Conservation (phyloP, 345 rosid genomes). For the Nasturtium officinale region DNA sequence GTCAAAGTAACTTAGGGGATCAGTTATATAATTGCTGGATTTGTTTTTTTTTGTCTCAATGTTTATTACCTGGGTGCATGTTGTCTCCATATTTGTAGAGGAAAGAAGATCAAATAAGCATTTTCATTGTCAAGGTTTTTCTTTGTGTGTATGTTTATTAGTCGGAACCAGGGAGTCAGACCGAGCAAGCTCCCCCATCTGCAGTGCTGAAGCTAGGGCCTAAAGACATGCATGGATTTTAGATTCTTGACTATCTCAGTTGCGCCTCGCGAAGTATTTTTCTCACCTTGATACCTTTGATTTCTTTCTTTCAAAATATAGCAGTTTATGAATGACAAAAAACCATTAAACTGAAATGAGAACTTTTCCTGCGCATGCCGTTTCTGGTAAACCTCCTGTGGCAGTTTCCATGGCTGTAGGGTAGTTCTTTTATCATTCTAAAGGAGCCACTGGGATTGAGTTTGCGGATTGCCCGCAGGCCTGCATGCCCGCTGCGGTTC, state of each 20-base stretch:
- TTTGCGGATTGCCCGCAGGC: no score
- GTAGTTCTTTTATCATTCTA: constrained; percentile 84
- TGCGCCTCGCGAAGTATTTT: constrained; percentile 90
- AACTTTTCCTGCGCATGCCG: constrained; percentile 60
- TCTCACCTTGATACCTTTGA: constrained; percentile 12
- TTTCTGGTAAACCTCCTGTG: constrained; percentile 96
- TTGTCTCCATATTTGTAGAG: constrained; percentile 8
- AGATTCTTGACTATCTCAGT: constrained; percentile 93
- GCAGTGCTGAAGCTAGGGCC: constrained; percentile 74
- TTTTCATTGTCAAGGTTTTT: constrained; percentile 27
- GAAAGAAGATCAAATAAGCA: constrained; percentile 3
- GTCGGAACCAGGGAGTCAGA: constrained; percentile 98
- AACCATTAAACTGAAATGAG: constrained; percentile 23
- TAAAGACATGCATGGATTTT: constrained; percentile 78
- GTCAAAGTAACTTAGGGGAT: constrained; percentile 7
- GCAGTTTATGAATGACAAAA: constrained; percentile 16
- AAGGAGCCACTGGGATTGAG: no score
- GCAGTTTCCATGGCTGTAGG: constrained; percentile 99
- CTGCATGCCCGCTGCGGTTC: no score
- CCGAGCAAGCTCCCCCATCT: constrained; percentile 99
- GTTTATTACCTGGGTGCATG: neutral
- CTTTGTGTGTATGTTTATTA: constrained; percentile 42
- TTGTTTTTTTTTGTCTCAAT: constrained; percentile 4
- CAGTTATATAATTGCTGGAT: constrained; percentile 8
- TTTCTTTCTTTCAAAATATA: constrained; percentile 1